These are phyloP conservation scores for Nemania sp. DNA, from an alignment of 2,329 filamentous ascomycete species.

Conservation along the genomic window DNA sequence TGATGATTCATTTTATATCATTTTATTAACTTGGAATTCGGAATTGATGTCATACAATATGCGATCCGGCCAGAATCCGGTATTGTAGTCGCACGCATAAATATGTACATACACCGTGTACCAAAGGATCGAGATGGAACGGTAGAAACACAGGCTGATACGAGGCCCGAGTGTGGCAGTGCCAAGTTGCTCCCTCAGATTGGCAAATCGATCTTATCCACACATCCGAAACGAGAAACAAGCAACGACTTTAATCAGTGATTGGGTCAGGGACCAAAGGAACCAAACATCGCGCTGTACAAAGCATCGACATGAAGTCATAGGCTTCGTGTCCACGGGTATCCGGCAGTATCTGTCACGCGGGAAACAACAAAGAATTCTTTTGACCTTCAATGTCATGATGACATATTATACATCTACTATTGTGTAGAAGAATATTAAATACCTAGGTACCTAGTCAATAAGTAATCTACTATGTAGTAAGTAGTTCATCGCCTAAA, in stretches of 20 bases:
- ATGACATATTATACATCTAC: no score
- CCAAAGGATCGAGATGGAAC: slow-evolving; percentile 11
- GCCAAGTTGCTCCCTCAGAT: slow-evolving; percentile 5
- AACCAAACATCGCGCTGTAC: background rate
- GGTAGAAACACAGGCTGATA: slow-evolving; percentile 35
- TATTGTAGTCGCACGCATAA: background rate
- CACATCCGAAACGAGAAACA: background rate
- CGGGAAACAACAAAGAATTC: background rate
- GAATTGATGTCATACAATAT: no score
- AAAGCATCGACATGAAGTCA: background rate
- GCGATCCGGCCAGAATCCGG: no score
- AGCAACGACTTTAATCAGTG: background rate
- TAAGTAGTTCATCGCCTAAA: no score
- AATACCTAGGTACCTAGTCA: no score
- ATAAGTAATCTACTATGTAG: no score
- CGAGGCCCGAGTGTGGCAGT: slow-evolving; percentile 35
- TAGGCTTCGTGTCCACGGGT: background rate
- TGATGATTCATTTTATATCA: no score
- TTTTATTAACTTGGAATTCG: no score
- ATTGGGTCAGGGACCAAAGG: background rate
- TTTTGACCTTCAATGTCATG: background rate
- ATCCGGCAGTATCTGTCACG: background rate
- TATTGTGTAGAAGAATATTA: no score
- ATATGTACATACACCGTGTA: background rate
- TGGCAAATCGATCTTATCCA: background rate